A percentile compares a stretch with the other conserved stretches of the same genome.
phyloP scores from a whole-genome alignment of 2,329 filamentous ascomycete species.

The Ceratocystiopsis sp. region DNA sequence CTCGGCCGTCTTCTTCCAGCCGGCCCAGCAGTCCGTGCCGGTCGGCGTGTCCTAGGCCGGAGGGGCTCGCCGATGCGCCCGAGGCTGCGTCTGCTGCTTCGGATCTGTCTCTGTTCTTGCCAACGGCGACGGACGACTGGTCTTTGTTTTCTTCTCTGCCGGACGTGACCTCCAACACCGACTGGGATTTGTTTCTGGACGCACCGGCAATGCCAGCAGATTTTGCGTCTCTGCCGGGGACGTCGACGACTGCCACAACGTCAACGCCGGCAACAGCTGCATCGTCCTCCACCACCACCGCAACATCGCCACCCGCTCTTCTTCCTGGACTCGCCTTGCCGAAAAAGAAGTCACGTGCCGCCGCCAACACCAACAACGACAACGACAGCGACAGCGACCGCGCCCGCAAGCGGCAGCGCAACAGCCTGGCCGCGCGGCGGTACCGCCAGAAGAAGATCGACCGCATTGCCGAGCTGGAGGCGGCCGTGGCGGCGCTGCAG shows the following conservation, averaged over 20 bases:
- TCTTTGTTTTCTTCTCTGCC: too few relatives aligned
- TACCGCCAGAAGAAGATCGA: slow-evolving; percentile 49
- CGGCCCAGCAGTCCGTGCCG: slow-evolving; percentile 2
- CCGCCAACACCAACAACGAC: background rate
- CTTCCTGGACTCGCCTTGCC: too few relatives aligned
- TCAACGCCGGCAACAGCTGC: background rate
- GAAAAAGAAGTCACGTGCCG: background rate
- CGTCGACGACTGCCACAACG: background rate
- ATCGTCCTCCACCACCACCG: background rate
- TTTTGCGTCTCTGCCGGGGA: slow-evolving; percentile 1
- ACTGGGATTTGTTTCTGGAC: too few relatives aligned
- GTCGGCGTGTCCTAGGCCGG: slow-evolving; percentile 3
- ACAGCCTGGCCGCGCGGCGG: slow-evolving; percentile 44
- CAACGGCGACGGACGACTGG: too few relatives aligned
- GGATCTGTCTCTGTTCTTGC: too few relatives aligned
- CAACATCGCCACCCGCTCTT: too few relatives aligned
- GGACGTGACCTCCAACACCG: too few relatives aligned
- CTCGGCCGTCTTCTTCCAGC: slow-evolving; percentile 3
- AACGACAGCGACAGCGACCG: background rate
- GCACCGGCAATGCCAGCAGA: too few relatives aligned
- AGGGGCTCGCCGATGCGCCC: too few relatives aligned
- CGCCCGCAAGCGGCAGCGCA: slow-evolving; percentile 35
- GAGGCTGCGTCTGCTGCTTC: too few relatives aligned
- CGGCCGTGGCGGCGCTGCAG: slow-evolving; percentile 31
- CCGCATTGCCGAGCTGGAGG: slow-evolving; percentile 37